A percentile compares a stretch with the other conserved stretches of the same genome.
Evolutionary conservation across 1,284 basidiomycete genomes (phyloP).

Genomic region (Ustilago nuda): DNA sequence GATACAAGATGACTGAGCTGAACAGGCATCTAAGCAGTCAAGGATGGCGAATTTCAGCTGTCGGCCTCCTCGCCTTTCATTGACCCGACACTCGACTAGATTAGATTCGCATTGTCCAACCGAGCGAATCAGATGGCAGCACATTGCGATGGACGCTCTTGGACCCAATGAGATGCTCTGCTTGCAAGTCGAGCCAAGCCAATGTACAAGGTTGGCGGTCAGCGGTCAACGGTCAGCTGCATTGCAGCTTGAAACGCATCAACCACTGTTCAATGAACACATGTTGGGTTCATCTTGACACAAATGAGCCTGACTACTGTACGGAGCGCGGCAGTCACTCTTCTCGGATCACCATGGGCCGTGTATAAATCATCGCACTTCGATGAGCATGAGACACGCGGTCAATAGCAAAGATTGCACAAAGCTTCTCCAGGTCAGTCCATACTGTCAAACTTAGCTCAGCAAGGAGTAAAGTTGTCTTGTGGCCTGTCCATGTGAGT

Average conservation of each 20-base stretch:
- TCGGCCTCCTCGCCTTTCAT: conserved; percentile 4
- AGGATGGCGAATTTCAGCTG: conserved; percentile 9
- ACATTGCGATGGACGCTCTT: background rate
- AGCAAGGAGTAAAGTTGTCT: background rate
- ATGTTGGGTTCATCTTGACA: background rate
- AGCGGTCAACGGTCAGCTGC: conserved; percentile 8
- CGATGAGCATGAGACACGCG: background rate
- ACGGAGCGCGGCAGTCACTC: too few species aligned
- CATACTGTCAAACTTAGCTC: too few species aligned
- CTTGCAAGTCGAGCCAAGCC: conserved; percentile 11
- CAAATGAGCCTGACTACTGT: too few species aligned
- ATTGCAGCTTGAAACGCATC: background rate
- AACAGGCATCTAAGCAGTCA: background rate
- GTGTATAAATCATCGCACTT: background rate
- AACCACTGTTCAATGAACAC: background rate
- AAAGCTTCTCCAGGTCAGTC: background rate
- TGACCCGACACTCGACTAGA: conserved; percentile 17
- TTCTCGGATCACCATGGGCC: conserved; percentile 18
- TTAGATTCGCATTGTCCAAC: conserved; percentile 13
- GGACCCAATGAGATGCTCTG: conserved; percentile 12
- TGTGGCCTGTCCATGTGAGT: background rate
- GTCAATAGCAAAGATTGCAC: background rate
- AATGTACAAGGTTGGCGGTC: conserved; percentile 16
- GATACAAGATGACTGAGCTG: background rate
- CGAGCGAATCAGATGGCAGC: conserved; percentile 29